Percentiles rank a stretch among this genome's conserved stretches.
These are phyloP conservation scores for Cucurbita argyrosperma DNA, from an alignment of 306 rosid species.

Conservation along the genomic window DNA sequence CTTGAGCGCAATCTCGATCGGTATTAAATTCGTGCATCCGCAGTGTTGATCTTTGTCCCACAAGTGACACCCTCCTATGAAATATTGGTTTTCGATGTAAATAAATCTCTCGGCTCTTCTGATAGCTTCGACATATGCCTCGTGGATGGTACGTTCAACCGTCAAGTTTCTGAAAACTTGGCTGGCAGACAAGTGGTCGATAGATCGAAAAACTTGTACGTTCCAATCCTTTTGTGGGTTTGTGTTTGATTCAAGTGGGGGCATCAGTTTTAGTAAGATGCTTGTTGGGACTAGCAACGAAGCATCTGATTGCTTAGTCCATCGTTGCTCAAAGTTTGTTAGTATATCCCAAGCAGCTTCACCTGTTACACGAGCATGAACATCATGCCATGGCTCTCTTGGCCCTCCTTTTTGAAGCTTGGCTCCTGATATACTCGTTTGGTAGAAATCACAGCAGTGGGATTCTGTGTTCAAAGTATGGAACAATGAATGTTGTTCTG, in stretches of 20 bases:
- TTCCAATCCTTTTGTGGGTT: slow-evolving; percentile 45
- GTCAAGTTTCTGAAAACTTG: slow-evolving; percentile 49
- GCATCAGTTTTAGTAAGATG: slow-evolving; percentile 29
- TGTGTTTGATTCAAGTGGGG: slow-evolving; percentile 19
- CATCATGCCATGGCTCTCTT: slow-evolving; percentile 94
- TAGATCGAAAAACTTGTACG: slow-evolving; percentile 79
- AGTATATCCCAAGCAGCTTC: slow-evolving; percentile 82
- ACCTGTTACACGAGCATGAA: slow-evolving; percentile 76
- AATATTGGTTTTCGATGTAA: slow-evolving; percentile 86
- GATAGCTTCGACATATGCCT: slow-evolving; percentile 77
- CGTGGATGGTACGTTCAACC: slow-evolving; percentile 80
- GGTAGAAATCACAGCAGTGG: slow-evolving; percentile 54
- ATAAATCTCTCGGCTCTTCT: slow-evolving; percentile 71
- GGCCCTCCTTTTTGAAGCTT: slow-evolving; percentile 79
- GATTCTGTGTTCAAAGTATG: slow-evolving; percentile 43
- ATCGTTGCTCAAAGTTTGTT: slow-evolving; percentile 82
- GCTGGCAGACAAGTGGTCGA: slow-evolving; percentile 58
- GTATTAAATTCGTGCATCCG: slow-evolving; percentile 75
- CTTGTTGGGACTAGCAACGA: slow-evolving; percentile 44
- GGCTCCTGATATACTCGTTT: slow-evolving; percentile 62
- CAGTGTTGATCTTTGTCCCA: slow-evolving; percentile 62
- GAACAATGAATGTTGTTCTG: slow-evolving; percentile 69
- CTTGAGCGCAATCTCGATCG: slow-evolving; percentile 79
- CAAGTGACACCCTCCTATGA: slow-evolving; percentile 76
- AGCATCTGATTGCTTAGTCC: slow-evolving; percentile 67